phyloP scores from a whole-genome alignment of 345 rosid genomes.

The Pseudoturritis turrita region DNA sequence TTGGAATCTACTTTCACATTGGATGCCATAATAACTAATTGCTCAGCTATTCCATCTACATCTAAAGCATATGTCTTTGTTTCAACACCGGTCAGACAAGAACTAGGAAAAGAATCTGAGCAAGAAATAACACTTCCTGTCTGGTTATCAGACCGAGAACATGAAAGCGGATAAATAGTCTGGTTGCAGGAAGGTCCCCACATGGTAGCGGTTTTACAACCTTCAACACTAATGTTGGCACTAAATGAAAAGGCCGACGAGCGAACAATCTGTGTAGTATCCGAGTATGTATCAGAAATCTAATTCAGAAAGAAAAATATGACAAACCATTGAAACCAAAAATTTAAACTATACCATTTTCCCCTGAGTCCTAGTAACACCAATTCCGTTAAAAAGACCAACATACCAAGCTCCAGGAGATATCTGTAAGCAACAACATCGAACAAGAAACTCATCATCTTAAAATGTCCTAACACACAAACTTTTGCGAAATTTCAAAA shows the following conservation, averaged over 20 bases:
- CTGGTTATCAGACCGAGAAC: constrained; percentile 45
- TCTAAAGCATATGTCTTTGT: constrained; percentile 61
- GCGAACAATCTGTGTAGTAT: constrained; percentile 66
- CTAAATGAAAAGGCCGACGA: constrained; percentile 66
- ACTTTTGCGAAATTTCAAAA: neutral
- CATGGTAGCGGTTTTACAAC: constrained; percentile 65
- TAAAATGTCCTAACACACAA: neutral
- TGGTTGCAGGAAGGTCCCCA: constrained; percentile 89
- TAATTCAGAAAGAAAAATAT: neutral
- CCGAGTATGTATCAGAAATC: constrained; percentile 21
- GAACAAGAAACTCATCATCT: neutral
- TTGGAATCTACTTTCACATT: constrained; percentile 42
- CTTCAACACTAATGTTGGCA: constrained; percentile 81
- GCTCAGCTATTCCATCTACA: constrained; percentile 56
- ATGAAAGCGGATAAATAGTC: constrained; percentile 62
- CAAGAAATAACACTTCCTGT: constrained; percentile 54
- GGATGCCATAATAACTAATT: constrained; percentile 42
- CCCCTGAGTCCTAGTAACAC: constrained; percentile 75
- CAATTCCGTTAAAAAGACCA: constrained; percentile 91
- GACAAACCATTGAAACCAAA: neutral
- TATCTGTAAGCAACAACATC: constrained; percentile 46
- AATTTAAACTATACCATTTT: constrained; percentile 59
- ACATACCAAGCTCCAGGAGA: constrained; percentile 84
- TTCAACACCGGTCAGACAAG: constrained; percentile 56
- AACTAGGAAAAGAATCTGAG: constrained; percentile 40